Conservation (phyloP, 1,284 basidiomycete genomes). For the Cryptococcus sp. region DNA sequence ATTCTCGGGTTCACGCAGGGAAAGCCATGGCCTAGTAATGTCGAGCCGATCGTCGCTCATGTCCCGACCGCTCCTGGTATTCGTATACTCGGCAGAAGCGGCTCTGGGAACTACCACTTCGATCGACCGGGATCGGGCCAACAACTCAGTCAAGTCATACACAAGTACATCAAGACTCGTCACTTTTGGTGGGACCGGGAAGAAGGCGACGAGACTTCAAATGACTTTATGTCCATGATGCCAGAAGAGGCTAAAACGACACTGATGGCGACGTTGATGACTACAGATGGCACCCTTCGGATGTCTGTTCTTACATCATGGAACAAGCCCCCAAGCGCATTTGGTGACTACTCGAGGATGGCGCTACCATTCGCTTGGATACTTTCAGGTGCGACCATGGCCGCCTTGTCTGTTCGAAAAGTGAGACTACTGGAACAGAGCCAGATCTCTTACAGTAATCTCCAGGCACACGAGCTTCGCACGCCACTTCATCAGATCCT, state of each 20-base stretch:
- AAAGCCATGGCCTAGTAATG: conserved; percentile 28
- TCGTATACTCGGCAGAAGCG: conserved; percentile 20
- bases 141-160: conserved; percentile 21
- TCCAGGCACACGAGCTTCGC: conserved; percentile 46
- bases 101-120: conserved; percentile 18
- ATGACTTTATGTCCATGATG: conserved; percentile 29
- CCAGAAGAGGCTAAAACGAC: conserved; percentile 27
- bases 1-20: conserved; percentile 28
- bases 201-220: conserved; percentile 19
- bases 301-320: conserved; percentile 37
- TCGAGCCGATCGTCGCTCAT: conserved; percentile 33
- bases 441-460: conserved; percentile 42
- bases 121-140: conserved; percentile 6
- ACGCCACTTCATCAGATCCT: conserved; percentile 47
- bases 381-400: conserved; percentile 33
- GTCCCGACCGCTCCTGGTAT: conserved; percentile 10
- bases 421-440: conserved; percentile 36
- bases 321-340: conserved; percentile 27
- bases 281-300: conserved; percentile 27
- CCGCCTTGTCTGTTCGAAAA: conserved; percentile 33
- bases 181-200: conserved; percentile 41
- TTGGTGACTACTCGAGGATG: conserved; percentile 27
- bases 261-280: conserved; percentile 27
- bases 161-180: conserved; percentile 20
- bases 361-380: conserved; percentile 38